These are phyloP conservation scores for Glonium stellatum DNA, from an alignment of 495 filamentous ascomycete species.

Conservation along the genomic window DNA sequence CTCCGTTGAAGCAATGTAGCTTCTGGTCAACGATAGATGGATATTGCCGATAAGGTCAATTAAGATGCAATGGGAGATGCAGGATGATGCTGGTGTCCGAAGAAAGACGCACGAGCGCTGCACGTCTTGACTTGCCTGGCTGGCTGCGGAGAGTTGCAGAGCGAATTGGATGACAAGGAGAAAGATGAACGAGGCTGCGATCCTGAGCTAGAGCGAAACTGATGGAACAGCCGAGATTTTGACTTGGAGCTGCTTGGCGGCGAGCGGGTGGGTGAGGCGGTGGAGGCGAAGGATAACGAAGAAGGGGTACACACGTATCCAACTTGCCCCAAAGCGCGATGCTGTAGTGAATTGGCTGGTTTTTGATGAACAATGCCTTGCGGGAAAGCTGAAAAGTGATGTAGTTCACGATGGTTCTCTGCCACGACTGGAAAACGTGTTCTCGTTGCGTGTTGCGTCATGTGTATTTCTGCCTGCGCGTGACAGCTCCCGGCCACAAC, in stretches of 20 bases:
- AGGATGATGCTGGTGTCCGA: slow-evolving; percentile 3
- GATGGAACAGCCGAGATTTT: neutral
- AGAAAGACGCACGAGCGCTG: neutral
- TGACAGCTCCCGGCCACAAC: too few relatives aligned
- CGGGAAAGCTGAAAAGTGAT: neutral
- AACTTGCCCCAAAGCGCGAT: too few relatives aligned
- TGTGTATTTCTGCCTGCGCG: neutral
- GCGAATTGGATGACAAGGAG: neutral
- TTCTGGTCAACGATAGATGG: neutral
- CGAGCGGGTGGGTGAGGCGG: too few relatives aligned
- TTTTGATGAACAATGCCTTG: neutral
- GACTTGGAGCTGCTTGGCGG: too few relatives aligned
- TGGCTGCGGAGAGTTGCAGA: neutral
- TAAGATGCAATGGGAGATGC: neutral
- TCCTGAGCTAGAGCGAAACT: neutral
- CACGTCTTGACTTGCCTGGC: too few relatives aligned
- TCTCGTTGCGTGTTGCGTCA: neutral
- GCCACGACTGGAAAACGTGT: neutral
- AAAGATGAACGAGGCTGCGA: neutral
- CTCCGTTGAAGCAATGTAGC: neutral
- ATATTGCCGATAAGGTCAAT: neutral
- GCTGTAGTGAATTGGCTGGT: neutral
- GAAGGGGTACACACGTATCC: neutral
- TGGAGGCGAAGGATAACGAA: neutral
- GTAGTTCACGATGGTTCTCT: neutral